Percentiles rank a stretch among this genome's conserved stretches.
Conservation (phyloP, 345 rosid genomes). For the Euphorbia pulcherrima region DNA sequence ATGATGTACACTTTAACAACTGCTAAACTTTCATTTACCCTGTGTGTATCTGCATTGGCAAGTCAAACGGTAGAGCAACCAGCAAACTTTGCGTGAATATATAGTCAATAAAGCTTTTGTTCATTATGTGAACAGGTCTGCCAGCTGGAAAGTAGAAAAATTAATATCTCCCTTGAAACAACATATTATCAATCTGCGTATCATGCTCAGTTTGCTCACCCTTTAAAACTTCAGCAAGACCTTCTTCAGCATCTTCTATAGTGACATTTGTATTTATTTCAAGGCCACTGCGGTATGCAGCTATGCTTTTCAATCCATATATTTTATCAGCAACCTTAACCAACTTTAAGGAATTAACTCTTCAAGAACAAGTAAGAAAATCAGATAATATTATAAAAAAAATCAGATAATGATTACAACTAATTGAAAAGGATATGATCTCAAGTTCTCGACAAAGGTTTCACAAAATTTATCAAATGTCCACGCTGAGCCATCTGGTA, state of each 20-base stretch:
- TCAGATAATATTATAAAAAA: slow-evolving; percentile 4
- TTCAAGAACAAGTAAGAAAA: slow-evolving; percentile 1
- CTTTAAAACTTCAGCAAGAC: slow-evolving; percentile 54
- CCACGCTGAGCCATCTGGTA: slow-evolving; percentile 52
- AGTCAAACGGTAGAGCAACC: slow-evolving; percentile 49
- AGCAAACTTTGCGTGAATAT: slow-evolving; percentile 61
- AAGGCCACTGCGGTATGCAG: slow-evolving; percentile 90
- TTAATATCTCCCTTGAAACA: slow-evolving; percentile 20
- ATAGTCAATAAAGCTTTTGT: slow-evolving; percentile 80
- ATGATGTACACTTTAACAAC: slow-evolving; percentile 11
- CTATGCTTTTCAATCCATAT: slow-evolving; percentile 76
- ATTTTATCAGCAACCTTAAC: slow-evolving; percentile 53
- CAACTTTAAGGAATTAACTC: slow-evolving; percentile 43
- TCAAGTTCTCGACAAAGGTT: slow-evolving; percentile 46
- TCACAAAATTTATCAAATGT: slow-evolving; percentile 57
- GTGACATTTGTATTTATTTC: slow-evolving; percentile 61
- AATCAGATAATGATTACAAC: slow-evolving; percentile 12
- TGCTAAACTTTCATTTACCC: slow-evolving; percentile 50
- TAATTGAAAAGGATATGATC: slow-evolving; percentile 78
- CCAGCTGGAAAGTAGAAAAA: slow-evolving; percentile 51
- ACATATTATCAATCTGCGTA: slow-evolving; percentile 14
- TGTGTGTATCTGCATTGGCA: slow-evolving; percentile 94
- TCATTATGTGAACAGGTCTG: slow-evolving; percentile 56
- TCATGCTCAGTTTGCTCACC: slow-evolving; percentile 34
- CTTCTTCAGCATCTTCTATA: slow-evolving; percentile 61